Conservation (phyloP, 225 moss, liverwort and hornwort species). For the Polytrichum formosum region DNA sequence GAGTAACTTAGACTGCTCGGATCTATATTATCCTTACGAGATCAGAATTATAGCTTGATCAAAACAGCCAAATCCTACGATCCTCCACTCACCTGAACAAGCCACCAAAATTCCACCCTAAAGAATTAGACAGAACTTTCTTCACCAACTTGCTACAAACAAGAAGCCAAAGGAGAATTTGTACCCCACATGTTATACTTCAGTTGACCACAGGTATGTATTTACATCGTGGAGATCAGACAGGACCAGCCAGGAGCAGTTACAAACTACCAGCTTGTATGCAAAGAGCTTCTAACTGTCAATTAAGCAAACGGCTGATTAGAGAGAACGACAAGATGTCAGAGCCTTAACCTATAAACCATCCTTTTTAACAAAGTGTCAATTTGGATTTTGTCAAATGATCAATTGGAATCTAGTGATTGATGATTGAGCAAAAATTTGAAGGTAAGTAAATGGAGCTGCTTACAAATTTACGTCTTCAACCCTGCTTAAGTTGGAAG, state of each 20-base stretch:
- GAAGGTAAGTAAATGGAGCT: too few relatives aligned
- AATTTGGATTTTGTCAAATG: too few relatives aligned
- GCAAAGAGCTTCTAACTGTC: slow-evolving; percentile 30
- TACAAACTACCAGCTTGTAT: slow-evolving; percentile 33
- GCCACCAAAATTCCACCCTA: slow-evolving; percentile 14
- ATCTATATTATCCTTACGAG: slow-evolving; percentile 26
- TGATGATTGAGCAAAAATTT: too few relatives aligned
- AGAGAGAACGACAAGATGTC: too few relatives aligned
- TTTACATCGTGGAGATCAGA: slow-evolving; percentile 26
- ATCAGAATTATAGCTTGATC: slow-evolving; percentile 12
- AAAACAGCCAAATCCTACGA: slow-evolving; percentile 10
- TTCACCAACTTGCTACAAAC: slow-evolving; percentile 8
- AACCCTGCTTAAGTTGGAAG: too few relatives aligned
- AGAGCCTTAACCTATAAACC: too few relatives aligned
- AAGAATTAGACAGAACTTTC: slow-evolving; percentile 2
- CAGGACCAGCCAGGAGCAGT: slow-evolving; percentile 34
- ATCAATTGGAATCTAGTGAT: too few relatives aligned
- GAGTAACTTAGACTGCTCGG: background rate
- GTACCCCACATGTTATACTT: slow-evolving; percentile 4
- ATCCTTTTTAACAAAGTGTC: too few relatives aligned
- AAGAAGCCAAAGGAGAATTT: slow-evolving; percentile 5
- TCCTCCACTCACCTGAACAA: slow-evolving; percentile 35
- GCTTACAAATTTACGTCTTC: too few relatives aligned
- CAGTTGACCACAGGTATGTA: slow-evolving; percentile 18
- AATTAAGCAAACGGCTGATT: background rate